Evolutionary conservation across 306 rosid genomes (phyloP).

Genomic region (Fagus crenata): DNA sequence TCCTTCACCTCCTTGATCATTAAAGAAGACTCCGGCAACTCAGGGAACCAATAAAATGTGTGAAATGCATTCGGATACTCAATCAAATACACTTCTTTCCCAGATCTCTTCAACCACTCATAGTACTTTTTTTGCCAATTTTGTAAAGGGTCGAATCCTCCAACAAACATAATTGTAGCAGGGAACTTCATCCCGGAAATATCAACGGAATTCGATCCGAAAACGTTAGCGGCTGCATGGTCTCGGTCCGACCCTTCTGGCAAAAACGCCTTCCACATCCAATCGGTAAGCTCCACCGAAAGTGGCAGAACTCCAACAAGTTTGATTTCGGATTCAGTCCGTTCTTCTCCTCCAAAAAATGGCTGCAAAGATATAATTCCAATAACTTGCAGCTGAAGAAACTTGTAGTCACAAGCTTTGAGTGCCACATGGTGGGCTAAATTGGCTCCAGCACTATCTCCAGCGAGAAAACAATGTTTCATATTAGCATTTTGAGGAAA

Average conservation of each 20-base stretch:
- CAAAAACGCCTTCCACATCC: slow-evolving; percentile 40
- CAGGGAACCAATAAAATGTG: slow-evolving; percentile 11
- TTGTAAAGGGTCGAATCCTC: slow-evolving; percentile 33
- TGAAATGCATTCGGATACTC: slow-evolving; percentile 27
- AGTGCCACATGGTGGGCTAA: slow-evolving; percentile 38
- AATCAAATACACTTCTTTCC: slow-evolving; percentile 30
- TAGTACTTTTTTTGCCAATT: slow-evolving; percentile 33
- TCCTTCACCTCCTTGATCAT: slow-evolving; percentile 5
- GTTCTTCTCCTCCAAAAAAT: slow-evolving; percentile 37
- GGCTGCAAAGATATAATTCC: slow-evolving; percentile 40
- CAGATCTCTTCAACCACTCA: slow-evolving; percentile 24
- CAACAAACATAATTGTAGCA: slow-evolving; percentile 17
- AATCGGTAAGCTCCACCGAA: not conserved
- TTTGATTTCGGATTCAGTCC: slow-evolving; percentile 33
- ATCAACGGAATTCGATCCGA: slow-evolving; percentile 26
- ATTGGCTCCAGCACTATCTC: slow-evolving; percentile 44
- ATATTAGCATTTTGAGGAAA: slow-evolving; percentile 14
- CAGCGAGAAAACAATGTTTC: slow-evolving; percentile 26
- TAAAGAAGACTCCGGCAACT: slow-evolving; percentile 1
- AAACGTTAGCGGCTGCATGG: slow-evolving; percentile 30
- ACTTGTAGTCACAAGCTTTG: slow-evolving; percentile 8
- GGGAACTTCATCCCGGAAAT: slow-evolving; percentile 23
- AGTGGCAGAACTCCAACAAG: not conserved
- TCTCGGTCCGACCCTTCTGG: slow-evolving; percentile 29
- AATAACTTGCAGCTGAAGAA: not conserved